Conservation (phyloP, 2,329 filamentous ascomycete genomes). For the Hypoxylon sp. region DNA sequence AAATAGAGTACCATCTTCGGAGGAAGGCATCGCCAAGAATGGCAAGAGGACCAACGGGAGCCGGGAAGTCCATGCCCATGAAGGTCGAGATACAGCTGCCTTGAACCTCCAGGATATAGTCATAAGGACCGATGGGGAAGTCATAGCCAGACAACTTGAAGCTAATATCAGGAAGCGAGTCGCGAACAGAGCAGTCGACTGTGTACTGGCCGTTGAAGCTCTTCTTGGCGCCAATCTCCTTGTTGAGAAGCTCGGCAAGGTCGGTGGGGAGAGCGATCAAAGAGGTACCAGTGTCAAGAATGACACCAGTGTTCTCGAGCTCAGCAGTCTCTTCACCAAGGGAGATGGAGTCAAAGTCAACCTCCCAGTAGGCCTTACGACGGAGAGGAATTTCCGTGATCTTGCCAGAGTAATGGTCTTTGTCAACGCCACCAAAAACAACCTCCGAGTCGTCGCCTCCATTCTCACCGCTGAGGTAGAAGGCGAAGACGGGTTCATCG, state of each 20-base stretch:
- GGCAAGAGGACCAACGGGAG: conserved; percentile 89
- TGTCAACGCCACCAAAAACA: conserved; percentile 89
- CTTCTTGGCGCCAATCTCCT: conserved; percentile 98
- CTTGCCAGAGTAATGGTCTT: conserved; percentile 85
- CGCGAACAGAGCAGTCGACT: conserved; percentile 88
- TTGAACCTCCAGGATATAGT: conserved; percentile 96
- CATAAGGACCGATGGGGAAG: conserved; percentile 89
- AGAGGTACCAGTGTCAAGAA: conserved; percentile 98
- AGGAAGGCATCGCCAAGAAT: conserved; percentile 93
- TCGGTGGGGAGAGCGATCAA: conserved; percentile 94
- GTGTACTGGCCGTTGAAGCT: conserved; percentile 97
- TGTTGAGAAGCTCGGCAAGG: conserved; percentile 96
- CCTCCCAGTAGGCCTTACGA: conserved; percentile 99
- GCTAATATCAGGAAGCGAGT: conserved; percentile 88
- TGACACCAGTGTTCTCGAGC: conserved; percentile 94
- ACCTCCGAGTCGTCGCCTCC: conserved; percentile 83
- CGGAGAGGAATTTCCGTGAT: conserved; percentile 94
- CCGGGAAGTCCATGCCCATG: conserved; percentile 95
- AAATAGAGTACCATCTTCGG: conserved; percentile 94
- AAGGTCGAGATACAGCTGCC: conserved; percentile 98
- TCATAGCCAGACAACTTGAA: conserved; percentile 93
- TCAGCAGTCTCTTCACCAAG: conserved; percentile 89
- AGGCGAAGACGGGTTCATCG: conserved; percentile 94
- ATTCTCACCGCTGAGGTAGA: conserved; percentile 88
- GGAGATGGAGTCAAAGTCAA: conserved; percentile 92